Percentiles rank a stretch among this genome's conserved stretches.
phyloP scores from a whole-genome alignment of 2,329 filamentous ascomycete species.

The Cercospora brassicicola region DNA sequence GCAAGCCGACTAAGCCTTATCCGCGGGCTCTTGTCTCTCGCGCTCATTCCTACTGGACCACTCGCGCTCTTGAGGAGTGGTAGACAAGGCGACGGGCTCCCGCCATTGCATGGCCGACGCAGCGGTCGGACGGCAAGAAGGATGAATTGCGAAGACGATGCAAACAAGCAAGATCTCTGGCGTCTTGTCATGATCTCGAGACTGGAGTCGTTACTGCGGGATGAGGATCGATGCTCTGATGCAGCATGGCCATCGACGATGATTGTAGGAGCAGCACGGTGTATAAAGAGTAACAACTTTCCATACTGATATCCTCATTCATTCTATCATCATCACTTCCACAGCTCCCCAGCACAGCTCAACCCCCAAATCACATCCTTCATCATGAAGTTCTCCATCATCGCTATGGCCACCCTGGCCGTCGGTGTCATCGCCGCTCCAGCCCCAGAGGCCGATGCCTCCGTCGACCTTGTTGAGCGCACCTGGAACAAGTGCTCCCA shows the following conservation, averaged over 20 bases:
- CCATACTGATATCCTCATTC: background rate
- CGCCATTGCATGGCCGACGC: background rate
- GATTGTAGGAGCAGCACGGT: background rate
- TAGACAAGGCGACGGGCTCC: background rate
- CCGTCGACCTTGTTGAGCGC: constrained; percentile 1
- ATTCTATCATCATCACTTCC: background rate
- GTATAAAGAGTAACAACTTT: background rate
- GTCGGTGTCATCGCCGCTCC: constrained; percentile 4
- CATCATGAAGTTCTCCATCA: constrained; percentile 14
- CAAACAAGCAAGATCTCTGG: background rate
- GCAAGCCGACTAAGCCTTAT: background rate
- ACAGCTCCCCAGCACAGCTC: background rate
- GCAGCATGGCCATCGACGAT: background rate
- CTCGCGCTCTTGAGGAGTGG: background rate
- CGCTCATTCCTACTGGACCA: background rate
- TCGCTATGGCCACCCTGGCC: constrained; percentile 3
- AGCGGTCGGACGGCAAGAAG: background rate
- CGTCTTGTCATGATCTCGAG: background rate
- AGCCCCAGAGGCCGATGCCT: constrained; percentile 7
- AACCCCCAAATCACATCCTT: background rate
- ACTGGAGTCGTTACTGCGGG: background rate
- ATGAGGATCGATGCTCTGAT: background rate
- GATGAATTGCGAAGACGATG: background rate
- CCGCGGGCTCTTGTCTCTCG: background rate
- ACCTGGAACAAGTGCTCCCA: constrained; percentile 2